phyloP scores from a whole-genome alignment of 495 filamentous ascomycete genomes.

The Entonaema liquescens region DNA sequence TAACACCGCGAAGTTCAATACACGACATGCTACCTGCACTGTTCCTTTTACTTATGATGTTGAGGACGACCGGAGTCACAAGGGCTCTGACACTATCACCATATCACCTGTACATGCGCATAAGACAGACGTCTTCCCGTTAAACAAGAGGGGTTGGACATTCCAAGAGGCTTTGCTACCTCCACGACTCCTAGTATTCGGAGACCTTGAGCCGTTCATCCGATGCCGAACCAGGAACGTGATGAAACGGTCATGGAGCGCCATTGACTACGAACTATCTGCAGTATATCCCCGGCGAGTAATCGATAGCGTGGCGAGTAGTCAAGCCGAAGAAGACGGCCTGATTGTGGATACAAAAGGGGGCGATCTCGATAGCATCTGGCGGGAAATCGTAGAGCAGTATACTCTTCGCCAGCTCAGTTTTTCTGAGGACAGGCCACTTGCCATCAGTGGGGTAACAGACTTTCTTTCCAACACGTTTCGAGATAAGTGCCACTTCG shows the following conservation, averaged over 20 bases:
- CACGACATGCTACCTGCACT: conserved; percentile 15
- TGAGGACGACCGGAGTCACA: background rate
- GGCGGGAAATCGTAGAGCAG: conserved; percentile 30
- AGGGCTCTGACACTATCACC: conserved; percentile 1
- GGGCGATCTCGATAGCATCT: conserved; percentile 16
- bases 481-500: conserved; percentile 21
- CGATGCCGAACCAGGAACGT: conserved; percentile 25
- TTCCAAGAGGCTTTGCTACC: conserved; percentile 27
- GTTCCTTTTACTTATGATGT: conserved; percentile 1
- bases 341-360: conserved; percentile 19
- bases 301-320: conserved; percentile 13
- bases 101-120: conserved; percentile 16
- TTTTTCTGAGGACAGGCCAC: conserved; percentile 20
- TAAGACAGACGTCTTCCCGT: conserved; percentile 16
- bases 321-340: conserved; percentile 3
- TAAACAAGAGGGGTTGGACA: conserved; percentile 30
- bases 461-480: conserved; percentile 26
- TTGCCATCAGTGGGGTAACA: conserved; percentile 19
- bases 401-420: conserved; percentile 28
- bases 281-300: conserved; percentile 18
- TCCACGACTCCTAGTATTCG: conserved; percentile 25
- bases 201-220: conserved; percentile 31
- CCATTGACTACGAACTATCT: conserved; percentile 15
- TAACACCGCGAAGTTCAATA: conserved; percentile 9
- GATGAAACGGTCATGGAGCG: conserved; percentile 22